Conservation (phyloP, 2,329 filamentous ascomycete species). For the Penicillium sp. region DNA sequence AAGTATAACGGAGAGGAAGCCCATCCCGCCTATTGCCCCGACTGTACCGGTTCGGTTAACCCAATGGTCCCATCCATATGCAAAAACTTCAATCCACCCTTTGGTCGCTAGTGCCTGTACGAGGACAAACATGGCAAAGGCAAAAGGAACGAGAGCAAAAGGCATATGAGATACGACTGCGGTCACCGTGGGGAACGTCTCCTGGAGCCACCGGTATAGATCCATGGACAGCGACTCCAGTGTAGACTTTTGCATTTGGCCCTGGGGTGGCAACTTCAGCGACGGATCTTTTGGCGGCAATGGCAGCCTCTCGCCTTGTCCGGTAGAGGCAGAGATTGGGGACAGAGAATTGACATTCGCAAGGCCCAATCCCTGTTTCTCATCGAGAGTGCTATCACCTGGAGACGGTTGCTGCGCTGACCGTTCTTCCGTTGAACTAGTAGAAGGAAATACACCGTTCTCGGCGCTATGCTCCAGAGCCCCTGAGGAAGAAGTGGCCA, state of each 20-base stretch:
- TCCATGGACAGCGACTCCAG: constrained; percentile 57
- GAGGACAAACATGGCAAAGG: constrained; percentile 75
- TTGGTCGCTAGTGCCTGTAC: constrained; percentile 75
- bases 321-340: not conserved
- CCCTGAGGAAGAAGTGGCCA: not conserved
- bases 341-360: constrained; percentile 4
- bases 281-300: not conserved
- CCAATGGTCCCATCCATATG: constrained; percentile 75
- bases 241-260: constrained; percentile 51
- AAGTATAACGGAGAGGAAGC: constrained; percentile 70
- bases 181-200: constrained; percentile 72
- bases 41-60: constrained; percentile 71
- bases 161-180: constrained; percentile 70
- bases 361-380: not conserved
- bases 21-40: constrained; percentile 74
- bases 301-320: not conserved
- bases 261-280: not conserved
- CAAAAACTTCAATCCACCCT: constrained; percentile 75
- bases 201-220: constrained; percentile 63
- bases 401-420: not conserved
- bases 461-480: not conserved
- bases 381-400: not conserved
- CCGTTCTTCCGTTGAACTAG: not conserved
- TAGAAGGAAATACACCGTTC: too few relatives aligned
- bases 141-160: constrained; percentile 71